Evolutionary conservation across 345 rosid species (phyloP).

Genomic region (Barbarea vulgaris): DNA sequence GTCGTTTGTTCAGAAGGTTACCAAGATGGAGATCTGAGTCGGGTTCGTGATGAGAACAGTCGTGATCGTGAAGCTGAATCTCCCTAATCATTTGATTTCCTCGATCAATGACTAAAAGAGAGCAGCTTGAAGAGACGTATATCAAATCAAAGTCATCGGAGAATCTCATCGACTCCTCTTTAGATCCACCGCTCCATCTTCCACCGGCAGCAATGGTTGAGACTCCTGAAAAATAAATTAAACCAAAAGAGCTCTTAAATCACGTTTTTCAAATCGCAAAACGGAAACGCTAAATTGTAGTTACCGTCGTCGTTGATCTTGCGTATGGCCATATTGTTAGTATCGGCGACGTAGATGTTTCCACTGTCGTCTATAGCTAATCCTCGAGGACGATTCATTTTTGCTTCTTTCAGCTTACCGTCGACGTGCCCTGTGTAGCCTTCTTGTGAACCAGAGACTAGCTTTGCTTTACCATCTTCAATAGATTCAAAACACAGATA

Average conservation of each 20-base stretch:
- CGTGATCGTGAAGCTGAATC: constrained; percentile 76
- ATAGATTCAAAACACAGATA: constrained; percentile 17
- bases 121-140: constrained; percentile 74
- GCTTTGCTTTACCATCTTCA: constrained; percentile 89
- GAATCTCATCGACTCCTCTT: constrained; percentile 67
- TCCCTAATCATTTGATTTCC: constrained; percentile 88
- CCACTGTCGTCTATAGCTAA: constrained; percentile 82
- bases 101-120: constrained; percentile 82
- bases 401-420: constrained; percentile 77
- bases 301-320: constrained; percentile 91
- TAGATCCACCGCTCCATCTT: constrained; percentile 68
- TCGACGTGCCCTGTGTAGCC: constrained; percentile 90
- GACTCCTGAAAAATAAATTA: constrained; percentile 60
- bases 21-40: constrained; percentile 72
- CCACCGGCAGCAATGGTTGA: constrained; percentile 92
- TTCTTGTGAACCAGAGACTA: constrained; percentile 84
- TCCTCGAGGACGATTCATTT: constrained; percentile 91
- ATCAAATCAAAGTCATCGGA: constrained; percentile 85
- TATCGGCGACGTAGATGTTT: constrained; percentile 91
- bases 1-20: constrained; percentile 23
- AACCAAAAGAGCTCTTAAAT: background rate
- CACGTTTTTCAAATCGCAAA: background rate
- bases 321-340: constrained; percentile 88
- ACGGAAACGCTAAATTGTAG: background rate
- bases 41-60: constrained; percentile 61